A percentile compares a stretch with the other conserved stretches of the same genome.
phyloP scores from a whole-genome alignment of 2,329 filamentous ascomycete genomes.

The Arthrobotrys musiformis region DNA sequence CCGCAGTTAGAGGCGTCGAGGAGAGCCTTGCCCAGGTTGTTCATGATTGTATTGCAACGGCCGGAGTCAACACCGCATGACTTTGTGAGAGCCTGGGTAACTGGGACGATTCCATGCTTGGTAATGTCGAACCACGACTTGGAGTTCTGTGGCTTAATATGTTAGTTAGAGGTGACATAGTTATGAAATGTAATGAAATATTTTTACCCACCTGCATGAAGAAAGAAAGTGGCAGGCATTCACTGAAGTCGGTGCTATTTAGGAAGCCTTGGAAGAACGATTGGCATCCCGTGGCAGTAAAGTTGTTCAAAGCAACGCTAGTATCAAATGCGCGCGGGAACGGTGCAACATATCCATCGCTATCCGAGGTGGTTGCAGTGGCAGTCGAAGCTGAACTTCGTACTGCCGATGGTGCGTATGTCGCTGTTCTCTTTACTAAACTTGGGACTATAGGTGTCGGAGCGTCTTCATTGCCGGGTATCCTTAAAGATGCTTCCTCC shows the following conservation, averaged over 20 bases:
- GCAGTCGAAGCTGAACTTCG: constrained; percentile 4
- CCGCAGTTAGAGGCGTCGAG: constrained; percentile 74
- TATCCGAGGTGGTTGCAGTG: constrained; percentile 2
- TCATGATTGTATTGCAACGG: constrained; percentile 74
- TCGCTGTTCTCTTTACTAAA: constrained; percentile 21
- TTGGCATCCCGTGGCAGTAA: constrained; percentile 69
- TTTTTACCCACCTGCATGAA: constrained; percentile 75
- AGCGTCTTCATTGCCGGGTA: background rate
- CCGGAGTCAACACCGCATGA: constrained; percentile 76
- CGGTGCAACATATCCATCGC: constrained; percentile 47
- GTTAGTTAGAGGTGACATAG: constrained; percentile 21
- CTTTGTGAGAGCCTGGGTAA: constrained; percentile 80
- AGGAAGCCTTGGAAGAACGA: constrained; percentile 76
- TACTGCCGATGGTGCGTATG: constrained; percentile 43
- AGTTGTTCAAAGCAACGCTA: constrained; percentile 66
- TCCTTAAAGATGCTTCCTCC: constrained; percentile 36
- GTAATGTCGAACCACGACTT: constrained; percentile 80
- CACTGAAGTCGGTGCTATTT: constrained; percentile 72
- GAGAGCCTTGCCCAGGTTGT: constrained; percentile 73
- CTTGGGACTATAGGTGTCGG: constrained; percentile 16
- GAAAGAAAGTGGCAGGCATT: constrained; percentile 85
- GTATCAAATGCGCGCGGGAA: constrained; percentile 53
- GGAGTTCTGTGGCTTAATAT: constrained; percentile 72
- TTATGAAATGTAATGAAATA: background rate
- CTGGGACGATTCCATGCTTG: constrained; percentile 74